A percentile compares a stretch with the other conserved stretches of the same genome.
These are phyloP conservation scores for Lobosporangium transversale DNA, from an alignment of 192 early-diverging fungal species.

Conservation along the genomic window DNA sequence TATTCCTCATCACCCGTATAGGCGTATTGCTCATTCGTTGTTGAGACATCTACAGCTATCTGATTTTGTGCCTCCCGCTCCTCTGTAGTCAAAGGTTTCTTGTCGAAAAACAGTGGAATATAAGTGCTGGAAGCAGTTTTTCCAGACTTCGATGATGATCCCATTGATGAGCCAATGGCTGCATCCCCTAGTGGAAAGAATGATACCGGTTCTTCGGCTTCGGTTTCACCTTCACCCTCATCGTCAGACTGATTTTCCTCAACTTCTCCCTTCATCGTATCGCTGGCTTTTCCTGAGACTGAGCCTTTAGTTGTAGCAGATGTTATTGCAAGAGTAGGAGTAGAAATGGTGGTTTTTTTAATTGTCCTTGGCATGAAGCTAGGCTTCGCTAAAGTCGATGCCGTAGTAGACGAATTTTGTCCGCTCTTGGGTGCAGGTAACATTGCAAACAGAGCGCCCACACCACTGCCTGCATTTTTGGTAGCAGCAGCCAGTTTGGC, in stretches of 20 bases:
- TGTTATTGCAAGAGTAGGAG: no score
- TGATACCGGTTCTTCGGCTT: slow-evolving; percentile 26
- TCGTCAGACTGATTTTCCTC: neutral
- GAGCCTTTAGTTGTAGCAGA: slow-evolving; percentile 7
- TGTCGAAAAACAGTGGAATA: slow-evolving; percentile 47
- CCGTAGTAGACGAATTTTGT: neutral
- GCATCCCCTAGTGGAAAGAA: slow-evolving; percentile 44
- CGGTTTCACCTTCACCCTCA: slow-evolving; percentile 27
- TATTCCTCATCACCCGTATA: slow-evolving; percentile 43
- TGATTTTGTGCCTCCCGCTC: slow-evolving; percentile 23
- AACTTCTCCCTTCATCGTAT: neutral
- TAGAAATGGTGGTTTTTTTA: slow-evolving; percentile 11
- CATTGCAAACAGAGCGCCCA: slow-evolving; percentile 35
- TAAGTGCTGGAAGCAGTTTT: slow-evolving; percentile 36
- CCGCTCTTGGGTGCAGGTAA: slow-evolving; percentile 42
- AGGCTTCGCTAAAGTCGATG: slow-evolving; percentile 23
- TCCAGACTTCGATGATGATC: neutral
- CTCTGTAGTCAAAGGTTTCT: slow-evolving; percentile 37
- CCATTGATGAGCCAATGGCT: slow-evolving; percentile 2
- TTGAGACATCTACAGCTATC: slow-evolving; percentile 19
- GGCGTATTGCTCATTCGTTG: slow-evolving; percentile 42
- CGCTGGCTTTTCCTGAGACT: neutral
- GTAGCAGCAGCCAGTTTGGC: slow-evolving; percentile 23
- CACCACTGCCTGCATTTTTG: slow-evolving; percentile 19
- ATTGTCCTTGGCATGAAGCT: slow-evolving; percentile 40